Evolutionary conservation across 208 protist species (phyloP), one percentile per base, ranked within the genome.

Genomic region (Trypanosoma brucei): DNA sequence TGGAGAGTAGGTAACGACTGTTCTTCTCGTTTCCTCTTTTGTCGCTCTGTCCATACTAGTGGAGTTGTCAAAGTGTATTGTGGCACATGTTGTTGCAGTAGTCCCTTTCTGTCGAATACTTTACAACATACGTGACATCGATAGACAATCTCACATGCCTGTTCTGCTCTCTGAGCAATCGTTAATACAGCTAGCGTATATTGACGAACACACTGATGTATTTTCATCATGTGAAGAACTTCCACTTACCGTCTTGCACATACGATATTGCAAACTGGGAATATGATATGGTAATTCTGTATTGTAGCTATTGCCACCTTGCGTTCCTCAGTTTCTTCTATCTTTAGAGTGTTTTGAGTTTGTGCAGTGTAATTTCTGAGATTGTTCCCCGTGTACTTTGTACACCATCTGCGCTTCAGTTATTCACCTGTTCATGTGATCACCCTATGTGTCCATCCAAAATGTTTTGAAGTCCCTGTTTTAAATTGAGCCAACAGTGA

Each of bases 401-500:
- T 58, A 33, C 34, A 58, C 54, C 54, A 58, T 36, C 54, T 36
- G 54, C 54, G n/a, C 31, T 58, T n/a, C 7, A 42, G 8, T 8
- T 39, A 5, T 7, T 58, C 54, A 5, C 6, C n/a, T 8, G 4
- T 40, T 14, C 36, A 9, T 40, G 35, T 14, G 9, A 58, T 9
- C 34, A 58, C 54, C n/a, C 35, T 34, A 40, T 40, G 54, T 58
- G n/a, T 8, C 54, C 54, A 58, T 6, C 54, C 54, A 40, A 58
- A 58, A 42, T 58, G 54, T 33, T 58, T 58, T n/a, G 54, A 58
- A 33, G 54, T 58, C 30, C 54, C 54, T 44, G 54, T 58, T 36
- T 22, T 14, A 33, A 58, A 58, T 33, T 58, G 54, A 0, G 54
- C 54, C n/a, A 58, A 58, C 31, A 58, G 35, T 33, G 54, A 49